These are phyloP conservation scores for Metarhizium rileyi DNA, from an alignment of 2,329 filamentous ascomycete species.

Conservation along the genomic window DNA sequence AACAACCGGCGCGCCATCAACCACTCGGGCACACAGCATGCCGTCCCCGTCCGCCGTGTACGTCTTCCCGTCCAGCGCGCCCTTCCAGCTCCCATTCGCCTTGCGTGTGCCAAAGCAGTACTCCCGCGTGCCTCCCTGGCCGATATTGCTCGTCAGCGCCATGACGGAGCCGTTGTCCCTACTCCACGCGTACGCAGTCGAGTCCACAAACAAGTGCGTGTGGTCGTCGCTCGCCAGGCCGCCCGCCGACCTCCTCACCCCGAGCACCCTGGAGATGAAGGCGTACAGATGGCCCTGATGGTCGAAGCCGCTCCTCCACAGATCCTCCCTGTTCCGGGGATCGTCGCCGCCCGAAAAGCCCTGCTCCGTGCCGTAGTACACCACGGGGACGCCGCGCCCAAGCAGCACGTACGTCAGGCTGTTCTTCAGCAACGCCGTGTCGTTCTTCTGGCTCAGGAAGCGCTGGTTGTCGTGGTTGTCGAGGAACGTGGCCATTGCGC, in stretches of 20 bases:
- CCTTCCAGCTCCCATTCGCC: slow-evolving; percentile 28
- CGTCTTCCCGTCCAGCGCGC: slow-evolving; percentile 25
- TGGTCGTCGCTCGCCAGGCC: slow-evolving; percentile 35
- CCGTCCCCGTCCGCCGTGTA: slow-evolving; percentile 30
- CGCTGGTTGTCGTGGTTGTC: slow-evolving; percentile 52
- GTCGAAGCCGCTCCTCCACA: slow-evolving; percentile 44
- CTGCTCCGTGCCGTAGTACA: slow-evolving; percentile 59
- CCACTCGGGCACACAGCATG: slow-evolving; percentile 29
- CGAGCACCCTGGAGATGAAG: slow-evolving; percentile 30
- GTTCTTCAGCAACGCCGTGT: slow-evolving; percentile 49
- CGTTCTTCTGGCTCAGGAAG: slow-evolving; percentile 40
- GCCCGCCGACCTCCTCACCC: slow-evolving; percentile 33
- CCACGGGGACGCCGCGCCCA: slow-evolving; percentile 50
- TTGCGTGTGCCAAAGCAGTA: slow-evolving; percentile 33
- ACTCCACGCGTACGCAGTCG: slow-evolving; percentile 35
- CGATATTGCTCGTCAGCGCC: slow-evolving; percentile 35
- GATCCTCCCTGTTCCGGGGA: slow-evolving; percentile 44
- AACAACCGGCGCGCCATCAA: slow-evolving; percentile 33
- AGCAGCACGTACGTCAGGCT: slow-evolving; percentile 52
- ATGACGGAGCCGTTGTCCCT: slow-evolving; percentile 33
- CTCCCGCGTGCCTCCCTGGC: slow-evolving; percentile 24
- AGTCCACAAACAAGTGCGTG: slow-evolving; percentile 29
- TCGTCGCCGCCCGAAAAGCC: slow-evolving; percentile 40
- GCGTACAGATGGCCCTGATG: slow-evolving; percentile 37
- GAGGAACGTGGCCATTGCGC: slow-evolving; percentile 39